phyloP scores from a whole-genome alignment of 805 yeast species.

The Ogataea nitratoaversa region DNA sequence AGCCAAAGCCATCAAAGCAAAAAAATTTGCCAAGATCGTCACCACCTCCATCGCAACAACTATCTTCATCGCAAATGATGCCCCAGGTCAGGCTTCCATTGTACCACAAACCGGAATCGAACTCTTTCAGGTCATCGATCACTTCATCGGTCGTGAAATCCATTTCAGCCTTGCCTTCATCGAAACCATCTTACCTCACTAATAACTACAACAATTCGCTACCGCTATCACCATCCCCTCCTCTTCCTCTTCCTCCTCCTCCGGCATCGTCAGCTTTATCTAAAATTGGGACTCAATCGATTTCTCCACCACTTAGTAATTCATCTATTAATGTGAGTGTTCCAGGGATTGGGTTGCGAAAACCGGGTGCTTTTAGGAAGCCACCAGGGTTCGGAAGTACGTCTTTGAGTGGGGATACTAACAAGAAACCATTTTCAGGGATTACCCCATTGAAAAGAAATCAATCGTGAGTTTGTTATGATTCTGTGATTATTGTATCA shows the following conservation, averaged over 20 bases:
- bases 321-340: not conserved
- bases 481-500: not conserved
- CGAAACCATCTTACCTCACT: constrained; percentile 2
- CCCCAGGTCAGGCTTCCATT: constrained; percentile 28
- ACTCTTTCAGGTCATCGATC: constrained; percentile 7
- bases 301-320: constrained; percentile 11
- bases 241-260: constrained; percentile 1
- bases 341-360: constrained; percentile 21
- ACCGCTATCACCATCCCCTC: not conserved
- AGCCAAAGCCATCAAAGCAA: constrained; percentile 7
- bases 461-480: no score
- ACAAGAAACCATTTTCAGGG: constrained; percentile 16
- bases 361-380: constrained; percentile 32
- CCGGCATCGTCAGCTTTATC: not conserved
- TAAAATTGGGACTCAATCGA: not conserved
- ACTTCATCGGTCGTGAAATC: constrained; percentile 14
- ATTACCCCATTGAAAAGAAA: constrained; percentile 13
- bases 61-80: constrained; percentile 8
- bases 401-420: constrained; percentile 1
- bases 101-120: constrained; percentile 26
- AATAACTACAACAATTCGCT: not conserved
- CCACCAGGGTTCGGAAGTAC: constrained; percentile 21
- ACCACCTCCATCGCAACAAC: not conserved
- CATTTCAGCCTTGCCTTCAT: constrained; percentile 10
- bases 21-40: constrained; percentile 6